Evolutionary conservation across 106 monocot genomes (phyloP).

Genomic region (Hemerocallis citrina): DNA sequence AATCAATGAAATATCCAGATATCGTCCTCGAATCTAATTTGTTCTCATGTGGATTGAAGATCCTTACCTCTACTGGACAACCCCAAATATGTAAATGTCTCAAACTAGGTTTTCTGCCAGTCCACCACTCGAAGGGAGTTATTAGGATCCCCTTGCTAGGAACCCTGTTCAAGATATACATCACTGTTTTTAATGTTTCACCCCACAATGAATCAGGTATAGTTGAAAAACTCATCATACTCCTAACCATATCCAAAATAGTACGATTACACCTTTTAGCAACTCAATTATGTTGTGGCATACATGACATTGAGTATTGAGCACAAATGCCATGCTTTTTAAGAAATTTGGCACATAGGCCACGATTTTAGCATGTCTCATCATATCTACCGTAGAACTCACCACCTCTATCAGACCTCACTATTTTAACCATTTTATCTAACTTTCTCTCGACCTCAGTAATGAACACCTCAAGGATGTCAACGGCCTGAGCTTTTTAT

Average conservation of each 20-base stretch:
- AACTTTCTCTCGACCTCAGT: constrained; percentile 6
- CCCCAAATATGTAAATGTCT: no score
- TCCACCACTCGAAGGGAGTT: background rate
- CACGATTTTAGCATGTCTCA: background rate
- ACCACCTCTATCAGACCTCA: constrained; percentile 3
- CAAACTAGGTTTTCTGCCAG: background rate
- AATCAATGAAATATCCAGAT: no score
- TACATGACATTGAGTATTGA: background rate
- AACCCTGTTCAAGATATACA: background rate
- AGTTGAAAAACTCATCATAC: background rate
- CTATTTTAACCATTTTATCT: background rate
- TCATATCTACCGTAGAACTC: background rate
- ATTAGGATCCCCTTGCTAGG: background rate
- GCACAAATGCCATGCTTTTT: no score
- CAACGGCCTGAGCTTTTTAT: constrained; percentile 4
- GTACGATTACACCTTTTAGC: no score
- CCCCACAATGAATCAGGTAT: background rate
- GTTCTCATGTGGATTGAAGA: no score
- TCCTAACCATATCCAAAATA: background rate
- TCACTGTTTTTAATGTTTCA: background rate
- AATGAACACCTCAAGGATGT: background rate
- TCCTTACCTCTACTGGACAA: no score
- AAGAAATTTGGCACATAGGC: no score
- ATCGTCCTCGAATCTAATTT: no score
- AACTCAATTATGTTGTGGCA: no score